Conservation (phyloP, 169 alveolate species). For the Plasmodium fragile region DNA sequence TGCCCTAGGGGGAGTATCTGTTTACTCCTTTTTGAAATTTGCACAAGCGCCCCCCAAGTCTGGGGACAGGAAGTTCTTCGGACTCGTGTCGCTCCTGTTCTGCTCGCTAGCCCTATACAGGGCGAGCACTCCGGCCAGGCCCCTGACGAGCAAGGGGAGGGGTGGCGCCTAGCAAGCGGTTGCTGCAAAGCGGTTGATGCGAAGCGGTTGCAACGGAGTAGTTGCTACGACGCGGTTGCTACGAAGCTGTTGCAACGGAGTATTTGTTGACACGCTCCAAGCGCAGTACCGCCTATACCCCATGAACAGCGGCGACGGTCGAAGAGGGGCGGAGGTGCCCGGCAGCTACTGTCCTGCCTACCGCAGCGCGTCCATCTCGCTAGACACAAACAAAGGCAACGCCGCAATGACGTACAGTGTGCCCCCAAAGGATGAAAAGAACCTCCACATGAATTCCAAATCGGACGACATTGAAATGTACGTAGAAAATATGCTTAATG, state of each 20-base stretch:
- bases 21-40: conserved; percentile 63
- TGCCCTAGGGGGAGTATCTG: conserved; percentile 56
- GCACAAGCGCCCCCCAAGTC: conserved; percentile 48
- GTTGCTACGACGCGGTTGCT: no score
- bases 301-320: conserved; percentile 22
- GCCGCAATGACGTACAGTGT: neutral
- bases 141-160: conserved; percentile 5
- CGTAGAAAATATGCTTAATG: conserved; percentile 70
- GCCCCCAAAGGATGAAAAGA: neutral
- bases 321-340: neutral
- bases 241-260: neutral
- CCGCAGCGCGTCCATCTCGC: neutral
- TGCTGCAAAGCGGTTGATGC: neutral
- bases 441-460: neutral
- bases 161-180: neutral
- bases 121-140: conserved; percentile 57
- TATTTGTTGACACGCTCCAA: neutral
- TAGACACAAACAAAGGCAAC: conserved; percentile 9
- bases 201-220: no score
- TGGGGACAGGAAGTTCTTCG: conserved; percentile 51
- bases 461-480: conserved; percentile 52
- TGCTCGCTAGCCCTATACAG: conserved; percentile 44
- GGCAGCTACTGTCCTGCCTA: conserved; percentile 9
- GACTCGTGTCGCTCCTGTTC: conserved; percentile 28
- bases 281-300: neutral